phyloP scores from a whole-genome alignment of 2,329 filamentous ascomycete genomes.

The Hortaea sp. region DNA sequence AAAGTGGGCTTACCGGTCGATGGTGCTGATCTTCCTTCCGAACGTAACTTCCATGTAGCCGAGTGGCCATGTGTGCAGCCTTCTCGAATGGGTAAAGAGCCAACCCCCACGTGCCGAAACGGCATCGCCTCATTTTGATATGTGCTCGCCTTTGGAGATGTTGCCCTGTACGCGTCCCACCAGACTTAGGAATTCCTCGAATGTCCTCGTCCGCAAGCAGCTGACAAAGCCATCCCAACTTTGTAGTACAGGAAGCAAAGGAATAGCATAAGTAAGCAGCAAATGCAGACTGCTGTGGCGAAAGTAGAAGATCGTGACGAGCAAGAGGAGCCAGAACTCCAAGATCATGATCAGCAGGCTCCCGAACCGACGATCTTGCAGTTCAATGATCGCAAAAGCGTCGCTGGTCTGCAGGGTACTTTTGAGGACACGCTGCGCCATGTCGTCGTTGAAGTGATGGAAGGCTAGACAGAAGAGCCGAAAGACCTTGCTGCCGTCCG shows the following conservation, averaged over 20 bases:
- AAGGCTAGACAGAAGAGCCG: slow-evolving; percentile 65
- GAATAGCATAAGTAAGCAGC: slow-evolving; percentile 57
- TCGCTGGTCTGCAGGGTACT: slow-evolving; percentile 56
- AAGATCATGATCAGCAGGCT: slow-evolving; percentile 24
- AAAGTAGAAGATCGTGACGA: slow-evolving; percentile 45
- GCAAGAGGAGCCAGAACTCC: slow-evolving; percentile 37
- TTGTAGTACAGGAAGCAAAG: slow-evolving; percentile 57
- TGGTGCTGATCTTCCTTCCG: slow-evolving; percentile 14
- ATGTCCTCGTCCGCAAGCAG: slow-evolving; percentile 55
- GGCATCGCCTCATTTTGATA: background rate
- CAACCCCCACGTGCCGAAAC: slow-evolving; percentile 25
- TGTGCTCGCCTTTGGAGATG: slow-evolving; percentile 28
- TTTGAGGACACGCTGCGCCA: slow-evolving; percentile 51
- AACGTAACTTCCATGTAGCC: slow-evolving; percentile 40
- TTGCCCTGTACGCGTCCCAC: slow-evolving; percentile 33
- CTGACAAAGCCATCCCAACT: slow-evolving; percentile 61
- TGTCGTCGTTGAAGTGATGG: slow-evolving; percentile 61
- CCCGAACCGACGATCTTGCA: slow-evolving; percentile 50
- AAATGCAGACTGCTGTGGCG: slow-evolving; percentile 46
- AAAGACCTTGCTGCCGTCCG: slow-evolving; percentile 40
- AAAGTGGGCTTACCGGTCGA: background rate
- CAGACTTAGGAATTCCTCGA: slow-evolving; percentile 53
- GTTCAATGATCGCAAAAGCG: slow-evolving; percentile 62
- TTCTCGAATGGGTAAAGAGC: slow-evolving; percentile 30
- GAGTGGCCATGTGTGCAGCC: slow-evolving; percentile 38